A percentile compares a stretch with the other conserved stretches of the same genome.
phyloP scores from a whole-genome alignment of 2,329 filamentous ascomycete species.

The Penicillium sp. region DNA sequence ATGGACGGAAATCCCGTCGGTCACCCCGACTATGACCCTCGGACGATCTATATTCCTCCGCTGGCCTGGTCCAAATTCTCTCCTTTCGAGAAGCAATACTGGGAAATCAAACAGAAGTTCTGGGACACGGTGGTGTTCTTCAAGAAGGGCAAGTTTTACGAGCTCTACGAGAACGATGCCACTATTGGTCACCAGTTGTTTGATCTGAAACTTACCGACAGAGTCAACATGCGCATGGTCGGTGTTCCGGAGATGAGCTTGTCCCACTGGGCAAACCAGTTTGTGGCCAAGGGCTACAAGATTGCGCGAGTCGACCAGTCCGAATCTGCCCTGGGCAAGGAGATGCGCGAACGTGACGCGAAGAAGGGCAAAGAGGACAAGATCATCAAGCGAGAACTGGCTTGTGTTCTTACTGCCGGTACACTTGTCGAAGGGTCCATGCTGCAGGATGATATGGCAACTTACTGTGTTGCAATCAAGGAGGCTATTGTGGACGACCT shows the following conservation, averaged over 20 bases:
- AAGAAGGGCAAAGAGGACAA: slow-evolving; percentile 70
- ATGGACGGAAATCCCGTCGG: slow-evolving; percentile 72
- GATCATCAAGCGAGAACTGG: slow-evolving; percentile 83
- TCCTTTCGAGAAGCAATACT: slow-evolving; percentile 96
- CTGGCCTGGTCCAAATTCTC: slow-evolving; percentile 76
- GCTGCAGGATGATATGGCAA: slow-evolving; percentile 97
- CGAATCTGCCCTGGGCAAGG: slow-evolving; percentile 90
- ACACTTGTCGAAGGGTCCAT: slow-evolving; percentile 94
- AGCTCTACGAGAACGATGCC: slow-evolving; percentile 95
- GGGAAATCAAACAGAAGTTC: slow-evolving; percentile 97
- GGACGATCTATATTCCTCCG: slow-evolving; percentile 85
- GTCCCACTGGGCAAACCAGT: slow-evolving; percentile 97
- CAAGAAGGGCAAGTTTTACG: slow-evolving; percentile 99
- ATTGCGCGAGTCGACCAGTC: slow-evolving; percentile 95
- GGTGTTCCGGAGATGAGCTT: slow-evolving; percentile 92
- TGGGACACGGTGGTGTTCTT: slow-evolving; percentile 99
- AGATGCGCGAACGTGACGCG: slow-evolving; percentile 87
- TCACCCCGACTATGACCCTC: slow-evolving; percentile 84
- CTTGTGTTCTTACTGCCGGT: slow-evolving; percentile 83
- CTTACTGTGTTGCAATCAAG: slow-evolving; percentile 93
- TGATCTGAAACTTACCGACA: slow-evolving; percentile 93
- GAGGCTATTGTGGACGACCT: slow-evolving; percentile 64
- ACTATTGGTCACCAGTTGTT: slow-evolving; percentile 95
- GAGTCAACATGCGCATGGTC: slow-evolving; percentile 99
- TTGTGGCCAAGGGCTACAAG: slow-evolving; percentile 96